Percentiles rank a stretch among this genome's conserved stretches.
Conservation (phyloP, 108 stramenopile genomes). For the Discostella stelligeroides region DNA sequence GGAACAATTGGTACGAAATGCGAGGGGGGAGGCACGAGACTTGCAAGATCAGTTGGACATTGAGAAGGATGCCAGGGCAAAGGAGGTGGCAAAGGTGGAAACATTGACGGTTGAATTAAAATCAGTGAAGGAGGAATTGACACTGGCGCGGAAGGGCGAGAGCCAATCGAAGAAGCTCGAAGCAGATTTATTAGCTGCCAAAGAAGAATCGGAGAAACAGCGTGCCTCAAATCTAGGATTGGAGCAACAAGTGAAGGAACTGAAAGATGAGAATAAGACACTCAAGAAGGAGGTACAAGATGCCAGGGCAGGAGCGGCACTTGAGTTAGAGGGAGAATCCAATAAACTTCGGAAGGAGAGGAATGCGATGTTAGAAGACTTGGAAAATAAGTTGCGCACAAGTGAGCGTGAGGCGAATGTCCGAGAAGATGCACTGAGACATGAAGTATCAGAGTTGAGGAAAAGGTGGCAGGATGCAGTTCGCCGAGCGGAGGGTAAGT, state of each 20-base stretch:
- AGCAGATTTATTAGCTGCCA: slow-evolving; percentile 48
- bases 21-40: slow-evolving; percentile 63
- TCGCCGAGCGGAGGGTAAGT: slow-evolving; percentile 74
- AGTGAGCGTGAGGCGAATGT: slow-evolving; percentile 79
- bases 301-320: slow-evolving; percentile 52
- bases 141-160: slow-evolving; percentile 68
- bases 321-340: slow-evolving; percentile 62
- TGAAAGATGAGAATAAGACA: slow-evolving; percentile 57
- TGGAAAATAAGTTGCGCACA: slow-evolving; percentile 73
- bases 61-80: slow-evolving; percentile 45
- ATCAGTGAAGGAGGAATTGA: slow-evolving; percentile 57
- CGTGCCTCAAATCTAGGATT: slow-evolving; percentile 57
- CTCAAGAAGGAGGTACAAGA: slow-evolving; percentile 59
- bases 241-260: slow-evolving; percentile 74
- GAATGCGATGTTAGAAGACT: slow-evolving; percentile 61
- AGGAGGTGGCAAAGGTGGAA: slow-evolving; percentile 52
- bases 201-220: slow-evolving; percentile 68
- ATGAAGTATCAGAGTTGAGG: slow-evolving; percentile 76
- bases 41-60: slow-evolving; percentile 53
- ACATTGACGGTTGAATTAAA: slow-evolving; percentile 63
- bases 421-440: slow-evolving; percentile 82
- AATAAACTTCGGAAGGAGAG: slow-evolving; percentile 69
- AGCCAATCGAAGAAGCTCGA: slow-evolving; percentile 73
- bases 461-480: slow-evolving; percentile 91
- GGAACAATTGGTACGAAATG: slow-evolving; percentile 76